Evolutionary conservation across 352 stramenopile species (phyloP), one percentile per base, ranked within the genome.

Genomic region (Phytophthora ohioensis): DNA sequence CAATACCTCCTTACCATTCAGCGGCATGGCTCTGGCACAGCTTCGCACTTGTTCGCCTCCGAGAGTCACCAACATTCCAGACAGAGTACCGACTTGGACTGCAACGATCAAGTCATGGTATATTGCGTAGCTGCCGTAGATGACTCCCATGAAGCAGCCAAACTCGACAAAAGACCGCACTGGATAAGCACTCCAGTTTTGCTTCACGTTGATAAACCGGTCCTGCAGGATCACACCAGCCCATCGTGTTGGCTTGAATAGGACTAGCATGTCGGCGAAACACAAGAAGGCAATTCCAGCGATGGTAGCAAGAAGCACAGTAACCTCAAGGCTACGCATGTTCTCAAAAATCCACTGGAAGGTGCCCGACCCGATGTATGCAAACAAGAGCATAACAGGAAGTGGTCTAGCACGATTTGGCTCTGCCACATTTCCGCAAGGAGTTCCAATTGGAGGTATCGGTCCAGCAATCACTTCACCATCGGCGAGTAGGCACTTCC

Each of bases 301-400:
- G 15, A 94, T 79, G 0, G 89, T 91, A 2, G 87, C 89, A 9
- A 96, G 68, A 8, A 91, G 54, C 12, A 94, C 81, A 4, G 86
- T 94, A 30, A 96, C 85, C 69, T 96, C 89, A 13, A 96, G 71
- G 42, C 87, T 91, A 42, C 89, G 87, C 49, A 94, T 90, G 59
- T 96, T 93, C 57, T 96, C 89, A 53, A 92, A 96, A 34, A 96
- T 96, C 88, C 88, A 95, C 57, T 94, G 86, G 59, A 95, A 95
- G 8, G 88, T 95, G 35, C 88, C 86, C 13, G 88, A 93, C 2
- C 89, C 89, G 21, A 96, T 87, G 62, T 96, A 96, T 17, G 87
- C 87, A 64, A 96, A 94, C 42, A 96, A 67, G 5, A 94, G 67
- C 81, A 96, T 92, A 7, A 82, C 69, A 27, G 81, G 78, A 30